Conservation (phyloP, 805 yeast species). For the Aciculoconidium aculeatum region DNA sequence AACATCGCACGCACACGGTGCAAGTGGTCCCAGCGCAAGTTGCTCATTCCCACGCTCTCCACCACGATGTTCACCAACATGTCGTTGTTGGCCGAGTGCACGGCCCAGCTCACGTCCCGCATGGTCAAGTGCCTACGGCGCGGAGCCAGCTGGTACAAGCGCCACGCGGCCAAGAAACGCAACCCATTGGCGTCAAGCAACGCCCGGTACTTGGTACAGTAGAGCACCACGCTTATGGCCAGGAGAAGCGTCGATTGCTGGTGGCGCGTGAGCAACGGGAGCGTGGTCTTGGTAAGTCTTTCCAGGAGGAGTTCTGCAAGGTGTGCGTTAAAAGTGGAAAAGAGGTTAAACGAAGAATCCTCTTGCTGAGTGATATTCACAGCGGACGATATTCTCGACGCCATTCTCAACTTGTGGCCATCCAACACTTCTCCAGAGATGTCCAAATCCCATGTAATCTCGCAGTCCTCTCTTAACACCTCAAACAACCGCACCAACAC, state of each 20-base stretch:
- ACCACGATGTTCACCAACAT: slow-evolving; percentile 48
- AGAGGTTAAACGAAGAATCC: too few species aligned
- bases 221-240: slow-evolving; percentile 58
- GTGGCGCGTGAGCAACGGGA: slow-evolving; percentile 83
- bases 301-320: slow-evolving; percentile 49
- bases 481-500: slow-evolving; percentile 51
- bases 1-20: slow-evolving; percentile 58
- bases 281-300: slow-evolving; percentile 53
- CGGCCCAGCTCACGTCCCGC: slow-evolving; percentile 85
- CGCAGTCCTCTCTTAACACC: slow-evolving; percentile 37
- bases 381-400: too few species aligned
- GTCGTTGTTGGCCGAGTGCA: slow-evolving; percentile 75
- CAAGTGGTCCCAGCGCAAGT: slow-evolving; percentile 57
- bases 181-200: slow-evolving; percentile 61
- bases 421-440: slow-evolving; percentile 14
- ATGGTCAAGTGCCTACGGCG: slow-evolving; percentile 53
- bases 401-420: slow-evolving; percentile 3
- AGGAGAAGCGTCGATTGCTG: slow-evolving; percentile 81
- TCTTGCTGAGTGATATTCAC: too few species aligned
- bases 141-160: slow-evolving; percentile 48
- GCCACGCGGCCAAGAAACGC: slow-evolving; percentile 65
- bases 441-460: slow-evolving; percentile 29
- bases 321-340: slow-evolving; percentile 29
- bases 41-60: slow-evolving; percentile 30
- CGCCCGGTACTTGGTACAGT: slow-evolving; percentile 40